Conservation (phyloP, 306 rosid species). For the Pterocarpus santalinus region DNA sequence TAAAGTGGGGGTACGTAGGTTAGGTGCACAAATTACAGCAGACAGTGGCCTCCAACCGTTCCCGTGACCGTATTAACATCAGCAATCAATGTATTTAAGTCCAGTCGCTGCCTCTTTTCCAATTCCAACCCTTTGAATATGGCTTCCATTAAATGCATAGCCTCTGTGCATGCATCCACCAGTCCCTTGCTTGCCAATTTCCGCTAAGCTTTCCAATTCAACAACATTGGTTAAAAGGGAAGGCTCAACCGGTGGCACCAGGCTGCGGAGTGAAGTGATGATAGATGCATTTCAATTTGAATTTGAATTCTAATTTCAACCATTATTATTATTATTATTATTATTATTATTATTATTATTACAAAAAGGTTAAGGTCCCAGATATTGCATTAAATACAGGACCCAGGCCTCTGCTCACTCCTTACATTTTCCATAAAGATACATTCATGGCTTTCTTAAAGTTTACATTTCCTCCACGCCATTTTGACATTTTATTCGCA, state of each 20-base stretch:
- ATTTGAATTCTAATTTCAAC: slow-evolving; percentile 51
- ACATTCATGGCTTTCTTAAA: slow-evolving; percentile 30
- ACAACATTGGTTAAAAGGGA: background rate
- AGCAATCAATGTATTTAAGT: slow-evolving; percentile 55
- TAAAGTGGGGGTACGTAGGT: slow-evolving; percentile 42
- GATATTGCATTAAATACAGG: slow-evolving; percentile 34
- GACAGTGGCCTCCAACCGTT: slow-evolving; percentile 66
- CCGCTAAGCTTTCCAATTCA: slow-evolving; percentile 40
- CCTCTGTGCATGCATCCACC: slow-evolving; percentile 32
- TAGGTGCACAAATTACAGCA: slow-evolving; percentile 60
- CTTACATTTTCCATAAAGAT: slow-evolving; percentile 38
- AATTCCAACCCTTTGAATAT: background rate
- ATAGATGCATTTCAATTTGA: slow-evolving; percentile 32
- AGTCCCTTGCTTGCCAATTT: slow-evolving; percentile 37
- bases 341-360: background rate
- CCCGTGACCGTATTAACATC: slow-evolving; percentile 55
- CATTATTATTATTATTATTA: background rate
- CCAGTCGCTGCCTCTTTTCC: slow-evolving; percentile 31
- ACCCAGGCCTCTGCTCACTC: slow-evolving; percentile 36
- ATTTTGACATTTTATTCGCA: background rate
- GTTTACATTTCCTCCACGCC: slow-evolving; percentile 7
- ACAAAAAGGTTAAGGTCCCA: slow-evolving; percentile 23
- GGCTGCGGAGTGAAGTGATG: background rate
- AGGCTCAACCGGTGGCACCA: background rate
- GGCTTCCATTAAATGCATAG: slow-evolving; percentile 55